Conservation (phyloP, 192 early-diverging fungal species). For the Coemansia umbellata region DNA sequence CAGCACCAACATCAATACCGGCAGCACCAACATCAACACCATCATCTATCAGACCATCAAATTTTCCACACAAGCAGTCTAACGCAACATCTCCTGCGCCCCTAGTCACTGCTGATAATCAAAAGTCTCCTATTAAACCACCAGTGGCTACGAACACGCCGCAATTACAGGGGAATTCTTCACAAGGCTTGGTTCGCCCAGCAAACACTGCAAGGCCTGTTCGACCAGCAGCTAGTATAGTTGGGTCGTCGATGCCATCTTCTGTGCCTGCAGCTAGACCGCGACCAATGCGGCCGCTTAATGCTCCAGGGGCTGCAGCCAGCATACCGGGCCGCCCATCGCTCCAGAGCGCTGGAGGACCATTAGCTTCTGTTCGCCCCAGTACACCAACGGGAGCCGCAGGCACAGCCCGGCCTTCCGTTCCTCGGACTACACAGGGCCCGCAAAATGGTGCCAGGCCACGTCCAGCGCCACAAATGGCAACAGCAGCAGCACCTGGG, state of each 20-base stretch:
- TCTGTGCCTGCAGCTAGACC: slow-evolving; percentile 11
- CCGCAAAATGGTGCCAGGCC: slow-evolving; percentile 15
- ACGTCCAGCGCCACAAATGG: slow-evolving; percentile 3
- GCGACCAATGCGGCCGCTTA: slow-evolving; percentile 7
- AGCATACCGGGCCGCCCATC: neutral
- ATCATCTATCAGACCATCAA: neutral
- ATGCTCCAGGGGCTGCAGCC: neutral
- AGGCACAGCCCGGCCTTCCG: neutral
- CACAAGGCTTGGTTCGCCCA: neutral
- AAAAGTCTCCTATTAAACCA: too few relatives aligned
- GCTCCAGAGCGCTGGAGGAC: neutral
- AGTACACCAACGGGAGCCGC: neutral
- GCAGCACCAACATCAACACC: neutral
- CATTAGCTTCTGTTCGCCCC: neutral
- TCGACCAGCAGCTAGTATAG: neutral
- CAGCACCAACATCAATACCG: neutral
- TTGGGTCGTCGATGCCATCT: too few relatives aligned
- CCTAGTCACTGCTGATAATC: neutral
- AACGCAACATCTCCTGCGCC: neutral
- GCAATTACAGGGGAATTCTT: too few relatives aligned
- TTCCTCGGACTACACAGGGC: slow-evolving; percentile 2
- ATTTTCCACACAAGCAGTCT: neutral
- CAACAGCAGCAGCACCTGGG: slow-evolving; percentile 1
- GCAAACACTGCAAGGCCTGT: slow-evolving; percentile 1
- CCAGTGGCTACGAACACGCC: too few relatives aligned